Conservation (phyloP, 2,329 filamentous ascomycete species). For the Fusarium miscanthi region DNA sequence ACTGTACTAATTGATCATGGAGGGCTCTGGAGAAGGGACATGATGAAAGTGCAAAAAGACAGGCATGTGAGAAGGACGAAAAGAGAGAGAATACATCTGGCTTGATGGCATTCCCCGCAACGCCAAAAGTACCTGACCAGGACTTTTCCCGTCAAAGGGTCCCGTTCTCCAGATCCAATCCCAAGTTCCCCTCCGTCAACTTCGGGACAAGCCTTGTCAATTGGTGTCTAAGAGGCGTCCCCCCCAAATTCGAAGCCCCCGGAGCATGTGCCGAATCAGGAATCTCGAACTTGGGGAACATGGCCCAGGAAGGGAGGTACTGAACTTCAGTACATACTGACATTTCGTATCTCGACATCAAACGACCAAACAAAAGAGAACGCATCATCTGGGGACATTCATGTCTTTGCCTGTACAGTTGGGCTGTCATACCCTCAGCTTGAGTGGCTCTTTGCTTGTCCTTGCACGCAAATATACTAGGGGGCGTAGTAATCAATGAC, state of each 20-base stretch:
- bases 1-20: background rate
- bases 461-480: conserved; percentile 12
- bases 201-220: conserved; percentile 36
- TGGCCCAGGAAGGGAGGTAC: background rate
- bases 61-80: conserved; percentile 39
- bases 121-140: conserved; percentile 40
- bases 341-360: background rate
- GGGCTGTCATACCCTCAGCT: conserved; percentile 8
- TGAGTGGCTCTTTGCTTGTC: conserved; percentile 20
- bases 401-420: background rate
- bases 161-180: conserved; percentile 35
- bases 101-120: conserved; percentile 23
- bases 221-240: conserved; percentile 12
- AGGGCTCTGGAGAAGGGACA: background rate
- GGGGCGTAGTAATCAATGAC: background rate
- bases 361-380: background rate
- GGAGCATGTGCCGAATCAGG: conserved; percentile 36
- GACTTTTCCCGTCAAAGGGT: conserved; percentile 5
- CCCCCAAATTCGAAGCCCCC: conserved; percentile 14
- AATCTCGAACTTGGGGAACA: conserved; percentile 20
- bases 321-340: background rate
- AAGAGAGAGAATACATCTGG: conserved; percentile 32
- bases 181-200: conserved; percentile 19
- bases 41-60: conserved; percentile 27
- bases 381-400: background rate